These are phyloP conservation scores for Gymnopilus junonius DNA, from an alignment of 768 basidiomycete species.

Conservation along the genomic window DNA sequence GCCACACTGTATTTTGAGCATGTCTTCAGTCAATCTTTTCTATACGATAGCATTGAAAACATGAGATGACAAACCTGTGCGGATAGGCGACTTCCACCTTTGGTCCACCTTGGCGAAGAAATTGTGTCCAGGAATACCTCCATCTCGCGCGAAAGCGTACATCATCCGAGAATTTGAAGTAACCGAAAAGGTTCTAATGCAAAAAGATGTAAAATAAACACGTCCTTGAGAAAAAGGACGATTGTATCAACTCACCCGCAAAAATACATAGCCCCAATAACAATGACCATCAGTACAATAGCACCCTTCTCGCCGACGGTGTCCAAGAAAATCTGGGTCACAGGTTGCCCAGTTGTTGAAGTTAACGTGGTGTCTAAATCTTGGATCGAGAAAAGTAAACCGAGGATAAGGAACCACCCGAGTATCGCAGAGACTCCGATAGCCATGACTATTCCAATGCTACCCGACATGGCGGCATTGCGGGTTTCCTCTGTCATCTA, in stretches of 20 bases:
- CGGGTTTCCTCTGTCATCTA: constrained; percentile 83
- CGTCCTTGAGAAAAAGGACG: background rate
- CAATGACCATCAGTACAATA: constrained; percentile 74
- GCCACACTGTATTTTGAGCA: constrained; percentile 59
- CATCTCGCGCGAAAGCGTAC: constrained; percentile 81
- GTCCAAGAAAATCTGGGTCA: constrained; percentile 80
- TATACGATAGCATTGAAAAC: constrained; percentile 1
- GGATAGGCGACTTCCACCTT: constrained; percentile 64
- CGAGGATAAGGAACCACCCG: constrained; percentile 77
- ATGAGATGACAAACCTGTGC: constrained; percentile 54
- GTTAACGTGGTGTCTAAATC: constrained; percentile 59
- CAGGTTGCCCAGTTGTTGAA: constrained; percentile 66
- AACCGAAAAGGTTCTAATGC: constrained; percentile 70
- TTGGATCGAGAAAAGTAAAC: constrained; percentile 79
- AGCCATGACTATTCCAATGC: constrained; percentile 70
- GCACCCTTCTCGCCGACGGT: constrained; percentile 76
- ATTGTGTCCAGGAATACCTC: constrained; percentile 67
- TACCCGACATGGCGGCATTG: constrained; percentile 68
- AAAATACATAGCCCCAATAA: constrained; percentile 76
- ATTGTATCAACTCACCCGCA: constrained; percentile 53
- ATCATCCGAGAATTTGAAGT: constrained; percentile 85
- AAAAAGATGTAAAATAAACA: background rate
- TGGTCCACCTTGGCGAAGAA: constrained; percentile 69
- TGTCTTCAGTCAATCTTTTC: background rate
- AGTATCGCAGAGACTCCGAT: constrained; percentile 74